Evolutionary conservation across 176 grass and related monocot species (phyloP).

Genomic region (Alopecurus myosuroides): DNA sequence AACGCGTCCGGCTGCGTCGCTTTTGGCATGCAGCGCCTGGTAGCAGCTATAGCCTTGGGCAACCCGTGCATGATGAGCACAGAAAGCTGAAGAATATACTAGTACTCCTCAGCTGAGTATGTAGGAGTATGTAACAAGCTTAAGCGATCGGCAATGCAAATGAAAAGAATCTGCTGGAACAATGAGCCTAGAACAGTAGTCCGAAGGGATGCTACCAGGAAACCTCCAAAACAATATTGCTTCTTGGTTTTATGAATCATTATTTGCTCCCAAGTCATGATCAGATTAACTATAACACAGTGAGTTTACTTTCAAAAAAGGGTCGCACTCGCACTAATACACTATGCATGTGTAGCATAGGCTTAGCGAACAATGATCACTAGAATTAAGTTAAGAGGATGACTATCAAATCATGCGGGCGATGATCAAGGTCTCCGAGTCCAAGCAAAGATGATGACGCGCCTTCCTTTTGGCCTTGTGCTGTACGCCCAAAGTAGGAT

Average conservation of each 20-base stretch:
- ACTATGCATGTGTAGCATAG: background rate
- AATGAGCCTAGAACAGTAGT: too few species aligned
- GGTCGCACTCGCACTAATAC: too few species aligned
- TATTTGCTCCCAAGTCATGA: background rate
- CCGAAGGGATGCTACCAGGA: too few species aligned
- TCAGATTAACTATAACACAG: background rate
- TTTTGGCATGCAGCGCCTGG: conserved; percentile 10
- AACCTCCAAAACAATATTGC: background rate
- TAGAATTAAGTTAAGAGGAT: background rate
- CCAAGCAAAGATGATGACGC: conserved; percentile 22
- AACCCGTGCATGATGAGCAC: background rate
- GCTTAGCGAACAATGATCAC: background rate
- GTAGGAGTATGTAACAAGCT: background rate
- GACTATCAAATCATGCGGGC: background rate
- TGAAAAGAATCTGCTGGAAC: too few species aligned
- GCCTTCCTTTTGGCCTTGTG: background rate
- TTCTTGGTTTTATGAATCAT: background rate
- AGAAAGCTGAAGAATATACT: background rate
- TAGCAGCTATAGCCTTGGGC: background rate
- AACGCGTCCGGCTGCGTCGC: conserved; percentile 11
- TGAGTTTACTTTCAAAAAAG: background rate
- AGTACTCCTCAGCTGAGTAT: too few species aligned
- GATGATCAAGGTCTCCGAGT: background rate
- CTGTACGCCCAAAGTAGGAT: background rate
- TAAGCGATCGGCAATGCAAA: background rate